Conservation (phyloP, 1,284 basidiomycete species). For the Trichosporon ovoides region DNA sequence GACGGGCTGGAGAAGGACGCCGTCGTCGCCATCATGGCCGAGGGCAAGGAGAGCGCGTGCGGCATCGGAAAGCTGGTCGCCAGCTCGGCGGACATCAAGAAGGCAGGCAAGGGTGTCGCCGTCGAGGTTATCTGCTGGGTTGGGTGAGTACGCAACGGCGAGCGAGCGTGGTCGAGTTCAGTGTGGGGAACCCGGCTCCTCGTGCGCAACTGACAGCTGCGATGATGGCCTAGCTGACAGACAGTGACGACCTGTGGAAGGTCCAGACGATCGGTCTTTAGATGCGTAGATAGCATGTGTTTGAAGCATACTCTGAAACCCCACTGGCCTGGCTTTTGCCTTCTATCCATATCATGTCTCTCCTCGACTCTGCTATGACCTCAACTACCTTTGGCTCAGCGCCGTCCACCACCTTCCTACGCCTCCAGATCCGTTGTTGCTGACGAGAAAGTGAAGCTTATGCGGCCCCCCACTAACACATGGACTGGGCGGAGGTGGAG, state of each 20-base stretch:
- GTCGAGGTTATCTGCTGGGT: constrained; percentile 68
- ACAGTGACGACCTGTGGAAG: constrained; percentile 88
- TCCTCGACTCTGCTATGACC: too few relatives aligned
- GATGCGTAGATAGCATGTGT: background rate
- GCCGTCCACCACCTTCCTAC: too few relatives aligned
- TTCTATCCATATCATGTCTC: too few relatives aligned
- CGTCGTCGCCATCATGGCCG: constrained; percentile 81
- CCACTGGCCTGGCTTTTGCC: too few relatives aligned
- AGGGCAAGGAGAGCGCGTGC: constrained; percentile 92
- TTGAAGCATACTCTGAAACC: too few relatives aligned
- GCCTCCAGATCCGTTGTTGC: too few relatives aligned
- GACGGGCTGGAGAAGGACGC: constrained; percentile 66
- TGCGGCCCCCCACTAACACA: background rate
- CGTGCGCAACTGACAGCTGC: too few relatives aligned
- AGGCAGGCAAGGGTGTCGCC: constrained; percentile 81
- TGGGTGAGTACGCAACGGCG: constrained; percentile 42
- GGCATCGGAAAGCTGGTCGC: constrained; percentile 82
- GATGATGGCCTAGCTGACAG: constrained; percentile 18
- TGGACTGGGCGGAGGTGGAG: background rate
- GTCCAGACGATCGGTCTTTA: constrained; percentile 57
- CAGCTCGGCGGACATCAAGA: constrained; percentile 80
- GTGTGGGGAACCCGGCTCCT: too few relatives aligned
- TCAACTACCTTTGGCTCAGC: too few relatives aligned
- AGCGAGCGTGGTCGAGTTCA: background rate
- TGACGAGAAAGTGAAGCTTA: too few relatives aligned